Evolutionary conservation across 306 rosid species (phyloP).

Genomic region (Castanospermum australe): DNA sequence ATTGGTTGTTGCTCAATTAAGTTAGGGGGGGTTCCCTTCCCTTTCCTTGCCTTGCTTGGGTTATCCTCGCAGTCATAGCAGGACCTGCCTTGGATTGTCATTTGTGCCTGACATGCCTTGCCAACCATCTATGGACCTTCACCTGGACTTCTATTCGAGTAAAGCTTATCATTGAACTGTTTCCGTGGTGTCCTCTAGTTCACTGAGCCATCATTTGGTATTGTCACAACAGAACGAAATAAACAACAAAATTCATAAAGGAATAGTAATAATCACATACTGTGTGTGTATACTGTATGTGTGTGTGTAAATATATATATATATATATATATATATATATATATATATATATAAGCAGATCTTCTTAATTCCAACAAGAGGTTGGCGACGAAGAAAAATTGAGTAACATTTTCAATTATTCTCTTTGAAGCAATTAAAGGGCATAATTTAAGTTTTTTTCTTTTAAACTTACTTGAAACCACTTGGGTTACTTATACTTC

Average conservation of each 20-base stretch:
- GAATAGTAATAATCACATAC: not conserved
- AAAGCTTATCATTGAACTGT: not conserved
- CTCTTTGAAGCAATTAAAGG: not conserved
- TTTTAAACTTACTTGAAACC: not conserved
- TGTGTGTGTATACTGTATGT: no score
- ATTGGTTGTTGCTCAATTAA: not conserved
- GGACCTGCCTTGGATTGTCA: not conserved
- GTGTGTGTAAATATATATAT: no score
- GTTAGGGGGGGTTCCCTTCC: not conserved
- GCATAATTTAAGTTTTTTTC: not conserved
- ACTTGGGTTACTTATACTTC: no score
- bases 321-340: no score
- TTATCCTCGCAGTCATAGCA: not conserved
- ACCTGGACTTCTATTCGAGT: not conserved
- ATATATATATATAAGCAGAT: not conserved
- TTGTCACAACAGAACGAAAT: not conserved
- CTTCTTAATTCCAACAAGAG: not conserved
- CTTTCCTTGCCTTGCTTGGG: not conserved
- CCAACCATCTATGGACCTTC: conserved; percentile 21
- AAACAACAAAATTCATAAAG: not conserved
- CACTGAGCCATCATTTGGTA: not conserved
- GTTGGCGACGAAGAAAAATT: not conserved
- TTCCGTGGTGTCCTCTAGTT: not conserved
- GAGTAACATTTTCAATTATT: not conserved
- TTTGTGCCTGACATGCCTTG: conserved; percentile 18